Conservation (phyloP, 202 grass and related monocot species). For the Dendrocalamus latiflorus region DNA sequence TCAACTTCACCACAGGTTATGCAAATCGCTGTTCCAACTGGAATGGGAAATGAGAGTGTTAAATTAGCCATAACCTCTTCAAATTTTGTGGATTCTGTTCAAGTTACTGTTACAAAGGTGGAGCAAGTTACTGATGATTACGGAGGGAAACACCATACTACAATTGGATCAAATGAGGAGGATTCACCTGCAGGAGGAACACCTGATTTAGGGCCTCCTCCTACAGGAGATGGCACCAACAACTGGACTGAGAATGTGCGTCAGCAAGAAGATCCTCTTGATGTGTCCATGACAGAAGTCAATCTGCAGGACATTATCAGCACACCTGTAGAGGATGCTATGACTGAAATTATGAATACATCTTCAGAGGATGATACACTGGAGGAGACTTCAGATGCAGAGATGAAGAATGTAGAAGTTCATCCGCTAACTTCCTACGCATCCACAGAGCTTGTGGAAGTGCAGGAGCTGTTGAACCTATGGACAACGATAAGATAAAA, state of each 20-base stretch:
- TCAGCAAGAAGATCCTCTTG: slow-evolving; percentile 1
- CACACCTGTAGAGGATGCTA: slow-evolving; percentile 24
- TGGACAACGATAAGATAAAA: not conserved
- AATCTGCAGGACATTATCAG: slow-evolving; percentile 28
- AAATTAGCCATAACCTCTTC: not conserved
- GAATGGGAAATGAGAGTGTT: not conserved
- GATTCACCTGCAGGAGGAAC: slow-evolving; percentile 17
- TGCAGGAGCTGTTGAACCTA: slow-evolving; percentile 17
- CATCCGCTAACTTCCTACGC: not conserved
- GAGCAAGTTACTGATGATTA: slow-evolving; percentile 11
- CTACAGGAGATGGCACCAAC: not conserved
- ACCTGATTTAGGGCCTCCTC: not conserved
- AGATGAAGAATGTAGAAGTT: slow-evolving; percentile 20
- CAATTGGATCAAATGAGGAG: slow-evolving; percentile 38
- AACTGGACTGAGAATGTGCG: slow-evolving; percentile 20
- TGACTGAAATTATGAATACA: slow-evolving; percentile 26
- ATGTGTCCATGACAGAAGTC: not conserved
- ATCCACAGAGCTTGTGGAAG: not conserved
- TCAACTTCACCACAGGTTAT: slow-evolving; percentile 9
- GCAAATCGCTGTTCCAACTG: slow-evolving; percentile 23
- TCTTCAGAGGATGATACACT: slow-evolving; percentile 5
- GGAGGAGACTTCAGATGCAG: slow-evolving; percentile 5
- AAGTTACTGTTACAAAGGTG: slow-evolving; percentile 9
- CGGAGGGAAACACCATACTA: slow-evolving; percentile 37
- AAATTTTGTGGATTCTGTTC: slow-evolving; percentile 13